Conservation (phyloP, 2,329 filamentous ascomycete species). For the Verticillium longisporum region DNA sequence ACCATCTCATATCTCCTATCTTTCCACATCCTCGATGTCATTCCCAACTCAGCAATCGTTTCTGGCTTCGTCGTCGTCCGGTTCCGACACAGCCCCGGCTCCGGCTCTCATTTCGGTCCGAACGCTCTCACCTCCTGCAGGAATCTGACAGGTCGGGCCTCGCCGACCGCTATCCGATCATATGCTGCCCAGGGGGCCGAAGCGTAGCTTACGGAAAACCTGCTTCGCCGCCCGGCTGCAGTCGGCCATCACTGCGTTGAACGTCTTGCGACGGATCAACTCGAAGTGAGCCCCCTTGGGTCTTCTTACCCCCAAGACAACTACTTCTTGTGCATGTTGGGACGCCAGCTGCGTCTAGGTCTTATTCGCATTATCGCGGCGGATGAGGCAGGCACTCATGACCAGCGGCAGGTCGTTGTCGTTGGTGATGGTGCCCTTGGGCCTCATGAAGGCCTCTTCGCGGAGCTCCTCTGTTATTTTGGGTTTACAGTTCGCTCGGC, state of each 20-base stretch:
- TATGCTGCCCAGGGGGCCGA: neutral
- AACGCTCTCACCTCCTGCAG: neutral
- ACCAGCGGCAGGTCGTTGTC: neutral
- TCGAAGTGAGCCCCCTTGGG: neutral
- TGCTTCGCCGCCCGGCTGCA: neutral
- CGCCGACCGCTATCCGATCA: neutral
- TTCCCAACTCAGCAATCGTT: no score
- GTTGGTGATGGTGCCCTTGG: neutral
- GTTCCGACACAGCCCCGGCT: neutral
- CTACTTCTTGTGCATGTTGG: neutral
- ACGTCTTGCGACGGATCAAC: neutral
- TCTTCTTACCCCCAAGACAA: neutral
- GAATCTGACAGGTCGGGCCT: neutral
- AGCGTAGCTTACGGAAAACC: neutral
- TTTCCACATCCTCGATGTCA: neutral
- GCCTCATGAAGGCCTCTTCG: neutral
- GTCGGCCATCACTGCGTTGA: neutral
- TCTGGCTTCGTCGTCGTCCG: neutral
- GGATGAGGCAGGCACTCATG: neutral
- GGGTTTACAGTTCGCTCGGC: neutral
- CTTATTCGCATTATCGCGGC: neutral
- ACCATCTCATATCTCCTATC: no score
- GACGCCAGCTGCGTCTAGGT: neutral
- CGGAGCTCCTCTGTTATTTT: neutral
- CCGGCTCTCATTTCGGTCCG: neutral